Conservation (phyloP, 2,329 filamentous ascomycete genomes). For the Bimuria novae-zelandiae region DNA sequence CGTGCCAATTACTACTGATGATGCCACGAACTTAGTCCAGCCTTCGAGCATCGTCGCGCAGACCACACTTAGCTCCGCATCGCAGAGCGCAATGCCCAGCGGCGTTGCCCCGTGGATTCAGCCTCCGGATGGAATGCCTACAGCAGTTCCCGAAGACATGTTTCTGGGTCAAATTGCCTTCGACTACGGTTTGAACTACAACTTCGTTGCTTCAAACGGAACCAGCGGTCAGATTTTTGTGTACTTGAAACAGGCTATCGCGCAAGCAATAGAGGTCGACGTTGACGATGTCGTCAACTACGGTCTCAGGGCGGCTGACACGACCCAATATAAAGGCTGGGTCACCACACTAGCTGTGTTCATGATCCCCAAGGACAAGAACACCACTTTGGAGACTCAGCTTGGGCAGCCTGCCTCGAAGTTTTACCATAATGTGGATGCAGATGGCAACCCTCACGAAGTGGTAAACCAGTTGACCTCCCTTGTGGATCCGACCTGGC, state of each 20-base stretch:
- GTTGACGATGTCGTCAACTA: conserved; percentile 65
- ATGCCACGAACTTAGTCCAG: conserved; percentile 54
- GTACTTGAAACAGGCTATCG: conserved; percentile 73
- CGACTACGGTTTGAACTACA: conserved; percentile 77
- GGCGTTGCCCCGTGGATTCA: conserved; percentile 75
- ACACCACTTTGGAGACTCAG: conserved; percentile 66
- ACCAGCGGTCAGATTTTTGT: conserved; percentile 85
- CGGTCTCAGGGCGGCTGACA: conserved; percentile 77
- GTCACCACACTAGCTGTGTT: conserved; percentile 75
- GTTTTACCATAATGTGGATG: conserved; percentile 70
- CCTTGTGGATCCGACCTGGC: conserved; percentile 84
- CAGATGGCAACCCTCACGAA: conserved; percentile 36
- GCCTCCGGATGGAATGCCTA: conserved; percentile 64
- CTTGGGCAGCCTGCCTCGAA: conserved; percentile 72
- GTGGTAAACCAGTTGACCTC: conserved; percentile 74
- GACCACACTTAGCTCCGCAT: conserved; percentile 49
- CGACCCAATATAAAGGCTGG: conserved; percentile 69
- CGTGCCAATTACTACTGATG: conserved; percentile 53
- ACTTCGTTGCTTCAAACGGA: conserved; percentile 73
- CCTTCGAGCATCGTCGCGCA: conserved; percentile 66
- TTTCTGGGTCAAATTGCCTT: conserved; percentile 85
- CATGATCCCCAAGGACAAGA: conserved; percentile 52
- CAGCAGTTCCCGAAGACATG: conserved; percentile 63
- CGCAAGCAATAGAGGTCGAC: conserved; percentile 62
- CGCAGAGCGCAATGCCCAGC: conserved; percentile 62